These are phyloP conservation scores for Xylaria grammica DNA, from an alignment of 495 filamentous ascomycete genomes.

Conservation along the genomic window DNA sequence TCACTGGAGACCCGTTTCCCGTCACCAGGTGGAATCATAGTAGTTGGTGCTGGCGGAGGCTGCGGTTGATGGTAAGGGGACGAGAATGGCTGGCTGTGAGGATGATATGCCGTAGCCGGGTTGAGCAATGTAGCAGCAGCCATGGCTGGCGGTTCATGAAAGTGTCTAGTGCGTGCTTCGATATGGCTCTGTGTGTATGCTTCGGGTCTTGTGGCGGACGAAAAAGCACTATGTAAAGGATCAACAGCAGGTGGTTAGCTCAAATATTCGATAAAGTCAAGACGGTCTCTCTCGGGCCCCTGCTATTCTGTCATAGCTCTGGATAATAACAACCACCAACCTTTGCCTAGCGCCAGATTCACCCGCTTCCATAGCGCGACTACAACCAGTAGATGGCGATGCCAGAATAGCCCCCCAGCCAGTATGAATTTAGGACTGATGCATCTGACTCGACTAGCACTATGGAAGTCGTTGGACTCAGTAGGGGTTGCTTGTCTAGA, in stretches of 20 bases:
- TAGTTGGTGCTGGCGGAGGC: constrained; percentile 40
- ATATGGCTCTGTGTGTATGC: constrained; percentile 42
- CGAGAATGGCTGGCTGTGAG: constrained; percentile 44
- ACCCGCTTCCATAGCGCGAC: constrained; percentile 60
- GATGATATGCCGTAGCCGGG: constrained; percentile 48
- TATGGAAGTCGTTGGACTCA: constrained; percentile 21
- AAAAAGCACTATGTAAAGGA: constrained; percentile 31
- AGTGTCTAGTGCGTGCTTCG: constrained; percentile 42
- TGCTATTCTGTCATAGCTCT: constrained; percentile 23
- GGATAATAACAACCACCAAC: constrained; percentile 42
- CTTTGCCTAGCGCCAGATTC: constrained; percentile 55
- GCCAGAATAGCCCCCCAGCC: constrained; percentile 38
- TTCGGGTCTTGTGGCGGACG: constrained; percentile 35
- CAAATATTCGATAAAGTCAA: constrained; percentile 3
- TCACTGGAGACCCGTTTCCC: constrained; percentile 49
- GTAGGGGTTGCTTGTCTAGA: constrained; percentile 22
- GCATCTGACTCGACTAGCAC: constrained; percentile 36
- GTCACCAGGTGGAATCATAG: constrained; percentile 54
- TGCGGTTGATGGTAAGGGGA: constrained; percentile 46
- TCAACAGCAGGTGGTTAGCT: constrained; percentile 37
- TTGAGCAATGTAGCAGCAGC: constrained; percentile 54
- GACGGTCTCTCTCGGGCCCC: background rate
- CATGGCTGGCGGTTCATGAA: constrained; percentile 49
- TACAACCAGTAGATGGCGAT: constrained; percentile 33
- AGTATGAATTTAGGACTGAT: constrained; percentile 32